These are phyloP conservation scores for Striga hermonthica DNA, from an alignment of 305 asterid genomes.

Conservation along the genomic window DNA sequence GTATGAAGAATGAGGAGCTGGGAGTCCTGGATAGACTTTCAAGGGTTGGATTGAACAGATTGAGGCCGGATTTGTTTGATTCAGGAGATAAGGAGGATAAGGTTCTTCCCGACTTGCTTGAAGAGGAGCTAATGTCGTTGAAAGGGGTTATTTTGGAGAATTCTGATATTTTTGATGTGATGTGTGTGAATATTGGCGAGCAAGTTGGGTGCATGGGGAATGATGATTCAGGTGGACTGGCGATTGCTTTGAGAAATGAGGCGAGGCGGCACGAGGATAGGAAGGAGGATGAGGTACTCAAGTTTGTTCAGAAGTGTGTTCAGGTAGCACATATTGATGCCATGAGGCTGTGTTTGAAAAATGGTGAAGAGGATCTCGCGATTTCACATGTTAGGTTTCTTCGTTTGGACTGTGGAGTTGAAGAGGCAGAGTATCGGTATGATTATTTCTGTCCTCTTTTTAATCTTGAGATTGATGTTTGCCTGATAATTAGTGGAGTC, in stretches of 20 bases:
- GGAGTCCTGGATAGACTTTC: conserved; percentile 53
- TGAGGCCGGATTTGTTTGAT: conserved; percentile 60
- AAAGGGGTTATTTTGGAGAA: conserved; percentile 55
- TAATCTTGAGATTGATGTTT: conserved; percentile 21
- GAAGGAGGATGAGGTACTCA: conserved; percentile 53
- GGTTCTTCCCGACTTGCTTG: conserved; percentile 37
- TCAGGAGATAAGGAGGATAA: conserved; percentile 32
- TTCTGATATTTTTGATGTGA: conserved; percentile 59
- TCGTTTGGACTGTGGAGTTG: conserved; percentile 61
- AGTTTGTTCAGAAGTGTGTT: conserved; percentile 62
- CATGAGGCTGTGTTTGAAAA: conserved; percentile 58
- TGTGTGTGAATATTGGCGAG: conserved; percentile 69
- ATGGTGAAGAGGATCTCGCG: conserved; percentile 56
- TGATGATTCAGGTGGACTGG: conserved; percentile 58
- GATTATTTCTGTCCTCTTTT: conserved; percentile 29
- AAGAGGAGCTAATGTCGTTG: conserved; percentile 59
- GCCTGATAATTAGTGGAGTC: conserved; percentile 28
- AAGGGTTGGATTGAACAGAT: conserved; percentile 57
- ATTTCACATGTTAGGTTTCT: conserved; percentile 73
- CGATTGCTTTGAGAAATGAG: conserved; percentile 53
- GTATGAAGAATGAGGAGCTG: conserved; percentile 37
- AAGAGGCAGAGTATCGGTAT: conserved; percentile 82
- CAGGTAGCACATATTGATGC: conserved; percentile 75
- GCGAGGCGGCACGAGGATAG: conserved; percentile 38
- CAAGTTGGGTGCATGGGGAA: conserved; percentile 53